These are phyloP conservation scores for Avena eriantha DNA, from an alignment of 176 grass and related monocot species.

Conservation along the genomic window DNA sequence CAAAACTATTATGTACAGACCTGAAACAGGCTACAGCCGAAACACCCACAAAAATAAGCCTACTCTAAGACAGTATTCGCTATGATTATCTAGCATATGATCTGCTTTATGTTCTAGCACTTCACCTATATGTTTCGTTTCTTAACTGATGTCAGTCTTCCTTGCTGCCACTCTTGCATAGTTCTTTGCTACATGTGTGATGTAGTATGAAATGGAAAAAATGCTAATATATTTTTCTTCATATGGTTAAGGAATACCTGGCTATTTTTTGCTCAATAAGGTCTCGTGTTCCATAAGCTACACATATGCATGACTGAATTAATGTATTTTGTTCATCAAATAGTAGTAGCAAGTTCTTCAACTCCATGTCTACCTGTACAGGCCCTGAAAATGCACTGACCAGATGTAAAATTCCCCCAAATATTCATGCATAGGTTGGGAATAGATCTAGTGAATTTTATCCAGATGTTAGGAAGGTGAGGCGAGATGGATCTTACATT, in stretches of 20 bases:
- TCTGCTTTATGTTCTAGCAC: constrained; percentile 33
- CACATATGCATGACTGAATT: constrained; percentile 13
- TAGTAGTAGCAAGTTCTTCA: neutral
- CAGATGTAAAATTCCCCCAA: constrained; percentile 7
- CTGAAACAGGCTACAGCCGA: neutral
- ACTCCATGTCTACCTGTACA: constrained; percentile 4
- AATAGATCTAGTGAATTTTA: constrained; percentile 96
- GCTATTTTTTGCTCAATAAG: constrained; percentile 13
- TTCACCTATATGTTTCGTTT: constrained; percentile 18
- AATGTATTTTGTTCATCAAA: constrained; percentile 27
- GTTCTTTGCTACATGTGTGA: neutral
- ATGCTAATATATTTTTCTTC: constrained; percentile 1
- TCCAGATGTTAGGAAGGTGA: constrained; percentile 89
- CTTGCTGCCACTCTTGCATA: neutral
- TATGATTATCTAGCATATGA: constrained; percentile 26
- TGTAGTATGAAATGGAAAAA: constrained; percentile 12
- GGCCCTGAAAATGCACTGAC: constrained; percentile 17
- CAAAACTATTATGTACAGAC: neutral
- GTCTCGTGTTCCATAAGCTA: constrained; percentile 13
- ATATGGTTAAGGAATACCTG: constrained; percentile 4
- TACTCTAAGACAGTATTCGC: constrained; percentile 12
- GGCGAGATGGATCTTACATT: constrained; percentile 92
- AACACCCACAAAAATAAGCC: neutral
- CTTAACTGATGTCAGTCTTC: constrained; percentile 20
- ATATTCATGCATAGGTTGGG: constrained; percentile 68